phyloP scores from a whole-genome alignment of 257 asterid genomes.

The Solanum peruvianum region DNA sequence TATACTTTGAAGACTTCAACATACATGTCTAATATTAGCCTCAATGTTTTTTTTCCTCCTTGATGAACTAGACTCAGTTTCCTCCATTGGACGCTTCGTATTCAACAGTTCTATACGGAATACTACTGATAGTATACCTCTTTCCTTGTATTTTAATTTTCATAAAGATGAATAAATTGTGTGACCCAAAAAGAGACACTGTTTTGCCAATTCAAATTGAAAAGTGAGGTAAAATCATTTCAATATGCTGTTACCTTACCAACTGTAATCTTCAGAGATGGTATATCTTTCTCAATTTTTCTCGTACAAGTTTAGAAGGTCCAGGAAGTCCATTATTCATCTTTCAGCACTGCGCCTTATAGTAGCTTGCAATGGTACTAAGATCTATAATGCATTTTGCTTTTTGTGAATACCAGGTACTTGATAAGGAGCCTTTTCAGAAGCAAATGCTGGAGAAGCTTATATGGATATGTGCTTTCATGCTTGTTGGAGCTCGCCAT shows the following conservation, averaged over 20 bases:
- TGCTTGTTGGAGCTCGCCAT: conserved; percentile 99
- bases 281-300: neutral
- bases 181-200: neutral
- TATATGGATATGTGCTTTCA: conserved; percentile 96
- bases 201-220: neutral
- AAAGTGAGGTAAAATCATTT: neutral
- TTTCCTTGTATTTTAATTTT: neutral
- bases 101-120: neutral
- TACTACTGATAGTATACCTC: neutral
- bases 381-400: neutral
- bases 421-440: conserved; percentile 71
- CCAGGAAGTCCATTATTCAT: neutral
- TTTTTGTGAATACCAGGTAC: conserved; percentile 36
- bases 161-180: neutral
- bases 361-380: neutral
- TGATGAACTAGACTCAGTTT: neutral
- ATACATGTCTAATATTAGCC: neutral
- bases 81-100: neutral
- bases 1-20: neutral
- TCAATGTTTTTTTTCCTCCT: neutral
- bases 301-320: neutral
- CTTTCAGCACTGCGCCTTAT: neutral
- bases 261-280: neutral
- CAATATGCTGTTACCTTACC: neutral
- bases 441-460: conserved; percentile 98